Conservation (phyloP, 1,284 basidiomycete genomes). For the Ustilago cynodontis region DNA sequence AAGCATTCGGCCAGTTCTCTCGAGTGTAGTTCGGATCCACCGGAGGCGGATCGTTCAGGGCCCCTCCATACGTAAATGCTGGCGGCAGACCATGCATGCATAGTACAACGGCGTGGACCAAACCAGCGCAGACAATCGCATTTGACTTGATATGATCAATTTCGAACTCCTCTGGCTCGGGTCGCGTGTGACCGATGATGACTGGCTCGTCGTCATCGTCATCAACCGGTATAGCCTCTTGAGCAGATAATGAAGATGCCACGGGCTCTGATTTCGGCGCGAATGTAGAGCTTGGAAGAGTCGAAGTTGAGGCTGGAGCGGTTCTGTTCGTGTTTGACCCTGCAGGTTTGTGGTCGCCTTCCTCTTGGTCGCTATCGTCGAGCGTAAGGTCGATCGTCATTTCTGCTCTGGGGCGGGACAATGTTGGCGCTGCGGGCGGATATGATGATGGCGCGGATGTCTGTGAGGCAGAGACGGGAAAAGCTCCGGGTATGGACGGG, state of each 20-base stretch:
- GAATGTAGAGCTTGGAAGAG: not conserved
- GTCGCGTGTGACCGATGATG: conserved; percentile 43
- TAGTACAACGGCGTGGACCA: conserved; percentile 59
- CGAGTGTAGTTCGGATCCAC: conserved; percentile 42
- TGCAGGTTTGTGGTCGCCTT: conserved; percentile 17
- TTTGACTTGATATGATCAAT: conserved; percentile 48
- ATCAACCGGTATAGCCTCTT: conserved; percentile 14
- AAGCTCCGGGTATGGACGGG: conserved; percentile 18
- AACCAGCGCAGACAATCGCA: conserved; percentile 62
- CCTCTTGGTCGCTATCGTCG: conserved; percentile 41
- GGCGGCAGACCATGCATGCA: conserved; percentile 62
- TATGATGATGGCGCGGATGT: not conserved
- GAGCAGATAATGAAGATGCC: not conserved
- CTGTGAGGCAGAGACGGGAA: not conserved
- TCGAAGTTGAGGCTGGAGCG: not conserved
- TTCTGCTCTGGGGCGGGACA: not conserved
- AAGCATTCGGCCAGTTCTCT: conserved; percentile 42
- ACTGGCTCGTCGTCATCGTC: conserved; percentile 60
- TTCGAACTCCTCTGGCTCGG: conserved; percentile 33
- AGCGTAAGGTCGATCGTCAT: conserved; percentile 46
- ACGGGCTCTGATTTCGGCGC: not conserved
- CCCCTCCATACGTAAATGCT: conserved; percentile 34
- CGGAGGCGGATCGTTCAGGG: conserved; percentile 30
- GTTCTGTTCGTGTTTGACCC: not conserved
- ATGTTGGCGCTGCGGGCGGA: not conserved